Percentiles rank a stretch among this genome's conserved stretches.
phyloP scores from a whole-genome alignment of 805 yeast species.

The Nakazawaea wyomingensis region DNA sequence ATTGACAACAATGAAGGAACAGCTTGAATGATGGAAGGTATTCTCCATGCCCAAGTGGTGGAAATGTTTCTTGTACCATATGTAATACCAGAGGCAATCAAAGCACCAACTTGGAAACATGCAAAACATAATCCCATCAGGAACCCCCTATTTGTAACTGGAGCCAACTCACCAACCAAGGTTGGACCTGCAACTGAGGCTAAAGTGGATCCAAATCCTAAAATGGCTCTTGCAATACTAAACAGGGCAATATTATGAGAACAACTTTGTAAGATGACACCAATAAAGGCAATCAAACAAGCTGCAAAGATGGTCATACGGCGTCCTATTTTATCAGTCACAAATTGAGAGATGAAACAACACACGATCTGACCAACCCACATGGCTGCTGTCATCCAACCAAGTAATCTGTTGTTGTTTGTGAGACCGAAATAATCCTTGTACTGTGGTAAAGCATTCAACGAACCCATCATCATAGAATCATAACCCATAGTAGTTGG shows the following conservation, averaged over 20 bases:
- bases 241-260: conserved; percentile 33
- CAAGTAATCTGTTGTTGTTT: conserved; percentile 18
- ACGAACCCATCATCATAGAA: conserved; percentile 22
- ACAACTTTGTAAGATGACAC: conserved; percentile 33
- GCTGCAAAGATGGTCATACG: conserved; percentile 24
- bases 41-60: conserved; percentile 28
- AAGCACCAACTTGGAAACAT: conserved; percentile 25
- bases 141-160: conserved; percentile 25
- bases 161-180: conserved; percentile 29
- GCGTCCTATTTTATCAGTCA: conserved; percentile 25
- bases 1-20: conserved; percentile 22
- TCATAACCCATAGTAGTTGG: conserved; percentile 25
- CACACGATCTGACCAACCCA: conserved; percentile 22
- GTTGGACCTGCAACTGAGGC: conserved; percentile 29
- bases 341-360: conserved; percentile 21
- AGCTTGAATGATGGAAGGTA: conserved; percentile 23
- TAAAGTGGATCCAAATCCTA: conserved; percentile 30
- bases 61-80: conserved; percentile 23
- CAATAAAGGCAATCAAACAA: conserved; percentile 22
- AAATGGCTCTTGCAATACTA: conserved; percentile 28
- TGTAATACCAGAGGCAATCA: conserved; percentile 25
- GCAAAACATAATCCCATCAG: conserved; percentile 24
- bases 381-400: conserved; percentile 23
- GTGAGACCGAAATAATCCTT: conserved; percentile 18
- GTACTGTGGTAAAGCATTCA: conserved; percentile 22